Evolutionary conservation across 768 basidiomycete genomes (phyloP).

Genomic region (Lactifluus hygrophoroides): DNA sequence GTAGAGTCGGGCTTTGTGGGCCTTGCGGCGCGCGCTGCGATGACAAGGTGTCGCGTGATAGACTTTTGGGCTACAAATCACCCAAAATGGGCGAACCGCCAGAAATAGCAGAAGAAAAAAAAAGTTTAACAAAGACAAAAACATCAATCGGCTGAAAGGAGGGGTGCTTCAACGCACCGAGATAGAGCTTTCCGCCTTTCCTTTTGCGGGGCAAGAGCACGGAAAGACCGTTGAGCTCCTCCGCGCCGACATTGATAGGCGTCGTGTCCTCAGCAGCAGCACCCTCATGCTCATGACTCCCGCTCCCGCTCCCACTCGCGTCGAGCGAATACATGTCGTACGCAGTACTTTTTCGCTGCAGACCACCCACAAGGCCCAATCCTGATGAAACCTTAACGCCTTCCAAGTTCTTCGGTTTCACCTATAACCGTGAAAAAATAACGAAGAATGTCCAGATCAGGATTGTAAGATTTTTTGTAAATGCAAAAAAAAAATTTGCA

Average conservation of each 20-base stretch:
- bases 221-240: conserved; percentile 16
- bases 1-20: not conserved
- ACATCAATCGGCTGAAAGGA: not conserved
- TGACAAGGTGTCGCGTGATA: conserved; percentile 14
- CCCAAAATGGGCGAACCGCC: not conserved
- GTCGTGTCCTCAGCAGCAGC: not conserved
- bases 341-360: conserved; percentile 3
- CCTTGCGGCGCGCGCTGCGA: conserved; percentile 9
- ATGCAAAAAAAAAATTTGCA: not conserved
- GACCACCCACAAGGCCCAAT: conserved; percentile 9
- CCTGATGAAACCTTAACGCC: not conserved
- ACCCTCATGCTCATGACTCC: not conserved
- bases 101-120: too few relatives aligned
- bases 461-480: too few relatives aligned
- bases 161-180: conserved; percentile 5
- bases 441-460: not conserved
- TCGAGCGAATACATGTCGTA: conserved; percentile 17
- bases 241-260: not conserved
- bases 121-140: not conserved
- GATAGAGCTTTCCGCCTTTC: conserved; percentile 17
- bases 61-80: conserved; percentile 9
- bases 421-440: not conserved
- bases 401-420: conserved; percentile 10
- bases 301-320: not conserved
- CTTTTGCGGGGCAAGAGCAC: conserved; percentile 16